Evolutionary conservation across 306 rosid species (phyloP).

Genomic region (Acacia melanoxylon): DNA sequence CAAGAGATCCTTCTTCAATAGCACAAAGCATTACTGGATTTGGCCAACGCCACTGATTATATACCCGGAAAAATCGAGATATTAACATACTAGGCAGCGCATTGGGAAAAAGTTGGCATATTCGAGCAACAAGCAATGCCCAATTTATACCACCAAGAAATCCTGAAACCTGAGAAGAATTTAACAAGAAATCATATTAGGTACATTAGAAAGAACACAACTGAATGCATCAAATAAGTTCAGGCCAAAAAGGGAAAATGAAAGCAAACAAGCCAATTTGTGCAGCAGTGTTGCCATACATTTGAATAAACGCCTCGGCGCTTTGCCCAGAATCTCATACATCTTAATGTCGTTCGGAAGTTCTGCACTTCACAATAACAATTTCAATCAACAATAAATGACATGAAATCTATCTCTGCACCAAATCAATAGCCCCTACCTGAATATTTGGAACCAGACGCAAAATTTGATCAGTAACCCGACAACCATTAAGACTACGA

Average conservation of each 20-base stretch:
- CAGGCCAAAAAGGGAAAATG: slow-evolving; percentile 11
- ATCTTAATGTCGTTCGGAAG: slow-evolving; percentile 92
- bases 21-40: slow-evolving; percentile 95
- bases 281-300: slow-evolving; percentile 47
- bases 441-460: slow-evolving; percentile 96
- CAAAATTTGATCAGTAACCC: slow-evolving; percentile 92
- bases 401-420: not conserved
- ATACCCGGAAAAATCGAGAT: slow-evolving; percentile 93
- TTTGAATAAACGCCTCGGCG: slow-evolving; percentile 95
- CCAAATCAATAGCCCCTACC: slow-evolving; percentile 45
- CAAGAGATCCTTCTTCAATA: slow-evolving; percentile 92
- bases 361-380: slow-evolving; percentile 55
- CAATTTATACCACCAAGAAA: slow-evolving; percentile 98
- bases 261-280: not conserved
- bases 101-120: slow-evolving; percentile 96
- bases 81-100: slow-evolving; percentile 94
- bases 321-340: slow-evolving; percentile 97
- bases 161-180: slow-evolving; percentile 77
- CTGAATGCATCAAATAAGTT: slow-evolving; percentile 12
- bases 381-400: slow-evolving; percentile 31
- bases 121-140: slow-evolving; percentile 99
- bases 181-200: slow-evolving; percentile 30
- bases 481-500: slow-evolving; percentile 94
- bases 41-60: slow-evolving; percentile 98
- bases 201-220: slow-evolving; percentile 27